Conservation (phyloP, 2,329 filamentous ascomycete species). For the Didymella arachidicola region DNA sequence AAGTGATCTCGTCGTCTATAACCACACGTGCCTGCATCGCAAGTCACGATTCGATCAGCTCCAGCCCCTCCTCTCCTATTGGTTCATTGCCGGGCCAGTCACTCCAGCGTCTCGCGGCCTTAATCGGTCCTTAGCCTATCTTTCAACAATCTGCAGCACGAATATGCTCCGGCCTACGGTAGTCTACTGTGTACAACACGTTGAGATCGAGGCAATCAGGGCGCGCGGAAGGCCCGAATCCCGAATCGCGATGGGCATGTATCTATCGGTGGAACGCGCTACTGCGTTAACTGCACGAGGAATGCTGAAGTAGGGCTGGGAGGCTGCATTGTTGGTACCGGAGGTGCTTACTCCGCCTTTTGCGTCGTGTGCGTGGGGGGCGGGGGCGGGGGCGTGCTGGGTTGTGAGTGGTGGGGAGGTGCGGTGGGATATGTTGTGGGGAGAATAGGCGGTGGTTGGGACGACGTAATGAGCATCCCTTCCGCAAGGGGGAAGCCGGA, state of each 20-base stretch:
- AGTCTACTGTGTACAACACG: too few relatives aligned
- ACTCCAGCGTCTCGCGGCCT: background rate
- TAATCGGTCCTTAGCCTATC: background rate
- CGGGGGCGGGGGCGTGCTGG: background rate
- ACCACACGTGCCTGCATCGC: background rate
- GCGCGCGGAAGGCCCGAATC: background rate
- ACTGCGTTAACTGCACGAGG: too few relatives aligned
- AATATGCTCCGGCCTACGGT: background rate
- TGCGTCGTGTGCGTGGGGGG: background rate
- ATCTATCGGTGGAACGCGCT: background rate
- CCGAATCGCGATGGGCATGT: background rate
- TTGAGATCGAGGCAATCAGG: too few relatives aligned
- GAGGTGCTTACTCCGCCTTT: background rate
- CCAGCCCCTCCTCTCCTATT: background rate
- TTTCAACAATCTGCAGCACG: background rate
- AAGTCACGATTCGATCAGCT: background rate
- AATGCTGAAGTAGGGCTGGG: too few relatives aligned
- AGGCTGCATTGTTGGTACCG: background rate
- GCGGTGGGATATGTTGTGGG: background rate
- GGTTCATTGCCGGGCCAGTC: background rate
- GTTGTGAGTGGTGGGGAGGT: background rate
- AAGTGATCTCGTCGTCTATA: background rate
- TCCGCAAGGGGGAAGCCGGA: conserved; percentile 12
- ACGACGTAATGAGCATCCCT: conserved; percentile 11
- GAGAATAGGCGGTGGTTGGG: background rate